Conservation (phyloP, 768 basidiomycete species). For the Tricholoma bakamatsutake region DNA sequence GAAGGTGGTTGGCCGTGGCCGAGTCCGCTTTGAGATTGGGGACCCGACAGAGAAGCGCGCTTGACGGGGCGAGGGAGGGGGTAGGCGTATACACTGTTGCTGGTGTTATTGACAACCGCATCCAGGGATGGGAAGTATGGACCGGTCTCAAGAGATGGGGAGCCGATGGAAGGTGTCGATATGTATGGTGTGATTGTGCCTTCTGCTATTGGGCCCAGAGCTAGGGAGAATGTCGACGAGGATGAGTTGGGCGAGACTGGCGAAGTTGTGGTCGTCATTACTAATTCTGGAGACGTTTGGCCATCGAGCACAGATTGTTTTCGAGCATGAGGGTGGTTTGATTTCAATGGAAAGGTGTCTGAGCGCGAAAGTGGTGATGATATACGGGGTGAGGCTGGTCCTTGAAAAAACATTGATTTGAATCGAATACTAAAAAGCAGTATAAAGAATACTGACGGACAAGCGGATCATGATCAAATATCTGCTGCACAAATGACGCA, state of each 20-base stretch:
- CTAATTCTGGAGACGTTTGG: conserved; percentile 27
- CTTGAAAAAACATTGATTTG: conserved; percentile 12
- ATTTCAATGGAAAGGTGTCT: conserved; percentile 43
- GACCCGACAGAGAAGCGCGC: conserved; percentile 9
- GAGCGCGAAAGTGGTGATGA: conserved; percentile 46
- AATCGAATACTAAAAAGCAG: conserved; percentile 3
- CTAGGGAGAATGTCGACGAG: conserved; percentile 40
- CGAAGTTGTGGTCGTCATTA: conserved; percentile 24
- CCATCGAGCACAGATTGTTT: conserved; percentile 66
- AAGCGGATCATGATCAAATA: conserved; percentile 16
- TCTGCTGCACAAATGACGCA: conserved; percentile 23
- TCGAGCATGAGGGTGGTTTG: conserved; percentile 72
- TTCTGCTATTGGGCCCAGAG: conserved; percentile 45
- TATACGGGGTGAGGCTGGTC: conserved; percentile 28
- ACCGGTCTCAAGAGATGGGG: conserved; percentile 29
- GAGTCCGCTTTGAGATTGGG: conserved; percentile 36
- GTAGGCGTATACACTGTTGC: conserved; percentile 29
- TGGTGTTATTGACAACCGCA: conserved; percentile 16
- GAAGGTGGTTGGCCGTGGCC: conserved; percentile 45
- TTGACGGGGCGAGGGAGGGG: conserved; percentile 26
- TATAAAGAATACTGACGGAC: conserved; percentile 13
- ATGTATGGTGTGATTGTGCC: conserved; percentile 26
- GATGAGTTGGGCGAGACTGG: conserved; percentile 31
- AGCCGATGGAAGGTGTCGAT: conserved; percentile 30
- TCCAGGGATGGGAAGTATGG: conserved; percentile 22